Evolutionary conservation across 2,329 filamentous ascomycete genomes (phyloP), one percentile per base, ranked within the genome.

Genomic region (Periconia sp.): DNA sequence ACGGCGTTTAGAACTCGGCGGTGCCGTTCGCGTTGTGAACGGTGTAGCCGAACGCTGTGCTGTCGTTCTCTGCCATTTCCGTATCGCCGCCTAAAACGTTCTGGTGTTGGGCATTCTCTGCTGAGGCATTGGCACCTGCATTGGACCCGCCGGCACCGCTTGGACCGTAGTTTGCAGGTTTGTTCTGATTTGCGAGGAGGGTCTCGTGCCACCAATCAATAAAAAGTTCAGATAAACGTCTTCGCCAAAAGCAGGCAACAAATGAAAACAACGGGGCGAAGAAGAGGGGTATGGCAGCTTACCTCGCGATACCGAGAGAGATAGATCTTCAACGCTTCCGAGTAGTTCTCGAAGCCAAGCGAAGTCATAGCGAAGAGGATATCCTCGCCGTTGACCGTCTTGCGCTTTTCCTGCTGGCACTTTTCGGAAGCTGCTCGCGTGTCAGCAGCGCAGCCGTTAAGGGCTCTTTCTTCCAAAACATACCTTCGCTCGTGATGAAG

Each of bases 361-460:
- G 94, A 99, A 6, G 92, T 97, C 94, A 99, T 99, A 48, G 94
- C 94, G 68, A 97, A 99, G 32, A 99, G 78, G 47, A 99, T 99
- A 64, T 99, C 94, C 73, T 99, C 94, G 59, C 94, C 94, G 66
- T 99, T 99, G 57, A 99, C 94, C 0, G 94, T 99, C 79, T 99
- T 99, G 63, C 94, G 85, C 80, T 99, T 99, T 74, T 99, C 94
- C 72, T 97, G 94, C 70, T 99, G 94, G 68, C 94, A 99, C 74
- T 99, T 99, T 73, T 99, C 94, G 52, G 94, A 97, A 19, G 94
- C 94, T 97, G 68, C 5, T 8, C 19, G 30, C 7, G 15, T 25
- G 42, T 66, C 35, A 64, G 52, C 35, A 47, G 48, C 28, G 26
- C n/a, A n/a, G n/a, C n/a, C n/a, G n/a, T n/a, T n/a, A 32, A 3